Percentiles rank a stretch among this genome's conserved stretches.
phyloP scores from a whole-genome alignment of 805 yeast species.

The Starmerella sp. region DNA sequence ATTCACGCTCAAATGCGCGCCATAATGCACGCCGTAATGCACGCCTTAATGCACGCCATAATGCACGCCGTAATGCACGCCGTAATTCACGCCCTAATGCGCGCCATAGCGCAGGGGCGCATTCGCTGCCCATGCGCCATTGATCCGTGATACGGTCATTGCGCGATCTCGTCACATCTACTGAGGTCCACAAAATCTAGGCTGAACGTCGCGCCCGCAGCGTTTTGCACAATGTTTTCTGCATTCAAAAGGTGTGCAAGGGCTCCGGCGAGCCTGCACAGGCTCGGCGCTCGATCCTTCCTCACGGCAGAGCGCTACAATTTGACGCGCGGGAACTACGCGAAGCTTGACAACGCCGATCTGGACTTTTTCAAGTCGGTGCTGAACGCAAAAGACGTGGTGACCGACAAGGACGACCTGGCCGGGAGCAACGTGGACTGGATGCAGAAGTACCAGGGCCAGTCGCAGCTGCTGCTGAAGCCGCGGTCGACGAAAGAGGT shows the following conservation, averaged over 20 bases:
- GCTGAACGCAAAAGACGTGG: slow-evolving; percentile 29
- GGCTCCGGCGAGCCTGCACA: background rate
- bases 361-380: slow-evolving; percentile 49
- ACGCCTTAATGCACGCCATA: no score
- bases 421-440: slow-evolving; percentile 73
- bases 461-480: slow-evolving; percentile 62
- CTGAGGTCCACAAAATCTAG: no score
- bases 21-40: no score
- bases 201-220: no score
- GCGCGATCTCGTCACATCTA: no score
- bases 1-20: no score
- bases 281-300: background rate
- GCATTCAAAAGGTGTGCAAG: background rate
- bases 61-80: no score
- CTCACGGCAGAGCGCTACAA: slow-evolving; percentile 61
- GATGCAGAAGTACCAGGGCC: slow-evolving; percentile 88
- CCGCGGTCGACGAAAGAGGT: slow-evolving; percentile 74
- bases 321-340: slow-evolving; percentile 41
- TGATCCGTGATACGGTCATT: no score
- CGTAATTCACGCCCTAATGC: no score
- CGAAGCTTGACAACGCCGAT: slow-evolving; percentile 45
- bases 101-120: no score
- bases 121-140: no score
- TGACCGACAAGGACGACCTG: slow-evolving; percentile 54
- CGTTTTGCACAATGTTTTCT: background rate